Conservation (phyloP, 148 eudicot genomes). For the Polygonum maritimum region DNA sequence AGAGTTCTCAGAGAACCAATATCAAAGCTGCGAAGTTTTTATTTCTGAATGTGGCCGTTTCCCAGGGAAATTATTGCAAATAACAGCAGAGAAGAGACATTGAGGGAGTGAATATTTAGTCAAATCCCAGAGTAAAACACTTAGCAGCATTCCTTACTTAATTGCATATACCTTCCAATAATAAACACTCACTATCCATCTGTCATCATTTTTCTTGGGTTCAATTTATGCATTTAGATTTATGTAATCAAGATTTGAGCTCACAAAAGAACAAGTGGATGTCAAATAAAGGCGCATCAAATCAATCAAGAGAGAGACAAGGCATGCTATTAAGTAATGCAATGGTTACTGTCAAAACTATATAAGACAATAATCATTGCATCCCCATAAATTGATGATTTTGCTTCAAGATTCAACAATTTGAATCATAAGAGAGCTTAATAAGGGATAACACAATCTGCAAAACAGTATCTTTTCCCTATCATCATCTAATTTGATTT, state of each 20-base stretch:
- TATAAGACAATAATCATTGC: background rate
- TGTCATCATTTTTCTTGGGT: background rate
- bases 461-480: background rate
- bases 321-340: background rate
- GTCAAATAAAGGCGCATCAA: conserved; percentile 4
- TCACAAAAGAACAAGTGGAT: background rate
- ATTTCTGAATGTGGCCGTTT: background rate
- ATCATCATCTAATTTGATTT: background rate
- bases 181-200: background rate
- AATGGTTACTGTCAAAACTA: background rate
- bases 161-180: too few relatives aligned
- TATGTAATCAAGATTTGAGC: background rate
- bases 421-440: background rate
- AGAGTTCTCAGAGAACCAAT: background rate
- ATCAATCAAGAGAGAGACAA: conserved; percentile 12
- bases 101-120: background rate
- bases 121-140: background rate
- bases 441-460: background rate
- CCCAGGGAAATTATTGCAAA: background rate
- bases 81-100: background rate
- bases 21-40: background rate
- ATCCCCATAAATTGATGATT: background rate
- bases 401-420: background rate
- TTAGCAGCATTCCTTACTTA: background rate
- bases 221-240: background rate